These are phyloP conservation scores for Candida frijolesensis DNA, from an alignment of 1,139 yeast species.

Conservation along the genomic window DNA sequence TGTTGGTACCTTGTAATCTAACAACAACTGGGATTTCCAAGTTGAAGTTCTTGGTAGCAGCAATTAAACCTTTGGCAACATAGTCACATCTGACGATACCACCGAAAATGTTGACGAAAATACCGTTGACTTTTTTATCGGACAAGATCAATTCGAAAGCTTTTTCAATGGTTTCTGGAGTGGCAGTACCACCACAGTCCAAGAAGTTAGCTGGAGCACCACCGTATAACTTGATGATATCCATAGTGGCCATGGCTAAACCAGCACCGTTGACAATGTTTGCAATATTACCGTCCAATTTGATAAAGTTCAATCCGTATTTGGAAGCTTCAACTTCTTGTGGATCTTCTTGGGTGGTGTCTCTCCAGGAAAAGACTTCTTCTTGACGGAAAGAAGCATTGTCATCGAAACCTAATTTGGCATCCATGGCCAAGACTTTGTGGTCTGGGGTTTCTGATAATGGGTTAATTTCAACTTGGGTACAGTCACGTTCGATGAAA, in stretches of 20 bases:
- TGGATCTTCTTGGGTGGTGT: conserved; percentile 95
- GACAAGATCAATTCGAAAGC: conserved; percentile 93
- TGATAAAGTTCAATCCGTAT: conserved; percentile 92
- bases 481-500: conserved; percentile 89
- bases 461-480: conserved; percentile 98
- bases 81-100: conserved; percentile 99
- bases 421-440: conserved; percentile 97
- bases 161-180: conserved; percentile 96
- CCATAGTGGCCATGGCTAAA: conserved; percentile 99
- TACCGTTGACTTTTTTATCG: conserved; percentile 89
- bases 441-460: conserved; percentile 90
- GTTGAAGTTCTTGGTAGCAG: conserved; percentile 95
- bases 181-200: conserved; percentile 99
- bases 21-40: conserved; percentile 94
- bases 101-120: conserved; percentile 97
- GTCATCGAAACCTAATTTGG: conserved; percentile 97
- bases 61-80: conserved; percentile 96
- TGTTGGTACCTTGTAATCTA: conserved; percentile 97
- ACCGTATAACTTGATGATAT: conserved; percentile 95
- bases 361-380: conserved; percentile 97
- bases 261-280: conserved; percentile 99
- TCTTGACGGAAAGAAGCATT: conserved; percentile 94
- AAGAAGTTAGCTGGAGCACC: conserved; percentile 99
- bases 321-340: conserved; percentile 92
- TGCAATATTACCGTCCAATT: conserved; percentile 97